Conservation (phyloP, 192 early-diverging fungal species). For the Entrophospora sp. region DNA sequence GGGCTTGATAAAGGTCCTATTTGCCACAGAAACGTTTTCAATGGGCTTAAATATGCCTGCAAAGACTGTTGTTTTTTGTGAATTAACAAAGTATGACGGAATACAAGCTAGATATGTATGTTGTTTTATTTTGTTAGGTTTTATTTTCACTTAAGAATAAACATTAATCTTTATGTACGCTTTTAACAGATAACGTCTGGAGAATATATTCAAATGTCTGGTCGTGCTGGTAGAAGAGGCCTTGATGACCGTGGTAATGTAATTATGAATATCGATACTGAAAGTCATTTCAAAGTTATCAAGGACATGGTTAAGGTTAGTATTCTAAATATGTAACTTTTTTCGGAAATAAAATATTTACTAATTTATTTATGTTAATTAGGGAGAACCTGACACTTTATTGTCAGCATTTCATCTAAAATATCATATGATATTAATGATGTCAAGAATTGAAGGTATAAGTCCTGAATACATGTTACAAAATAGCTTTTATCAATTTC, state of each 20-base stretch:
- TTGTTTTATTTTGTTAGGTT: neutral
- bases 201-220: conserved; percentile 99
- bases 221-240: conserved; percentile 93
- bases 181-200: conserved; percentile 51
- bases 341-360: conserved; percentile 25
- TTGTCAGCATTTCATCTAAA: conserved; percentile 93
- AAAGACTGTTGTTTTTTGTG: conserved; percentile 95
- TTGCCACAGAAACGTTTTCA: conserved; percentile 98
- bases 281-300: conserved; percentile 86
- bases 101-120: conserved; percentile 72
- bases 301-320: conserved; percentile 89
- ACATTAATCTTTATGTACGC: neutral
- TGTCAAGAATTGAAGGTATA: conserved; percentile 90
- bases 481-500: conserved; percentile 87
- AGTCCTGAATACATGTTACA: conserved; percentile 89
- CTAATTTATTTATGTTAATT: neutral
- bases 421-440: conserved; percentile 95
- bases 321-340: too few species aligned
- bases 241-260: conserved; percentile 96
- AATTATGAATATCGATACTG: conserved; percentile 92
- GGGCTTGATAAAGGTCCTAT: conserved; percentile 93
- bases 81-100: conserved; percentile 89
- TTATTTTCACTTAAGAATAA: neutral
- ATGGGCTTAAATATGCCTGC: conserved; percentile 99
- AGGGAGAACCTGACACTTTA: conserved; percentile 69